A percentile compares a stretch with the other conserved stretches of the same genome.
phyloP scores from a whole-genome alignment of 208 protist species.

The Leishmania guyanensis region DNA sequence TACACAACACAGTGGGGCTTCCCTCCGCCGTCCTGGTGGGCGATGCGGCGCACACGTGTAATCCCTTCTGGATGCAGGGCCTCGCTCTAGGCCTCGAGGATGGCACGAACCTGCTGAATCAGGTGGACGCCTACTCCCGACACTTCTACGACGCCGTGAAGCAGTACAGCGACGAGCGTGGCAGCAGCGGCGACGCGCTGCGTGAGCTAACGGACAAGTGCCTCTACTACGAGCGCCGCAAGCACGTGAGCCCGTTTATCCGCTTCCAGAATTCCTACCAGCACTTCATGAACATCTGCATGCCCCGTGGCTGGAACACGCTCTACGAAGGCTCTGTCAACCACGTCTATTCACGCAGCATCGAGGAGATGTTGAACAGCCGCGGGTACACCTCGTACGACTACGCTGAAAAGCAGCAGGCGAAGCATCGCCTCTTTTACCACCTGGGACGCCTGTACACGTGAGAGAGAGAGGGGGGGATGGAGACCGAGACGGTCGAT shows the following conservation, averaged over 20 bases:
- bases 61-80: conserved; percentile 88
- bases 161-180: conserved; percentile 88
- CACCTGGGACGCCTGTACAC: conserved; percentile 86
- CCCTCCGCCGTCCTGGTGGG: conserved; percentile 83
- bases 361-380: conserved; percentile 90
- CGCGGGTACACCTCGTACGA: conserved; percentile 90
- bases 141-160: conserved; percentile 90
- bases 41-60: conserved; percentile 79
- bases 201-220: conserved; percentile 84
- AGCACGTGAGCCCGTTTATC: conserved; percentile 80
- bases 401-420: conserved; percentile 89
- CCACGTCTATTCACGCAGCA: conserved; percentile 81
- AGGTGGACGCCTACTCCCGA: conserved; percentile 82
- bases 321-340: conserved; percentile 82
- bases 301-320: conserved; percentile 68
- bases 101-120: conserved; percentile 73
- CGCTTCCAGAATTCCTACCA: conserved; percentile 86
- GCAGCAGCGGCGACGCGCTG: conserved; percentile 78
- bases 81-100: conserved; percentile 87
- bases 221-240: conserved; percentile 82
- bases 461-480: conserved; percentile 22
- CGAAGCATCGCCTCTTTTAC: conserved; percentile 79
- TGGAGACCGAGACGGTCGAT: not conserved
- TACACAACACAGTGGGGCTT: conserved; percentile 86
- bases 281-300: conserved; percentile 60